These are phyloP conservation scores for Coemansia javaensis DNA, from an alignment of 192 early-diverging fungal genomes.

Conservation along the genomic window DNA sequence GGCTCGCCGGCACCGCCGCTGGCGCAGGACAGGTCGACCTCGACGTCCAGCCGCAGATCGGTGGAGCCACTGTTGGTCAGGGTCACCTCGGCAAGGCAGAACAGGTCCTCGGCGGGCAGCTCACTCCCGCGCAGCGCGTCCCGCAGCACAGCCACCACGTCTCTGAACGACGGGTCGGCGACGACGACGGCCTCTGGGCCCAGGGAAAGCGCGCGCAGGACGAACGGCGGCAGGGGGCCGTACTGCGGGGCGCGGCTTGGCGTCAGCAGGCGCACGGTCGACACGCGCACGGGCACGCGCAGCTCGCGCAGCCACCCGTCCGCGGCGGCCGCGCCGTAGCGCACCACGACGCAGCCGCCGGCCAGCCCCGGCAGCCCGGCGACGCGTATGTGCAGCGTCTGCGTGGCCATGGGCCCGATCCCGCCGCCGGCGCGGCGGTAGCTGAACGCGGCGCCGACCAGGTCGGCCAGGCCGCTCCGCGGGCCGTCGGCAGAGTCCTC, in stretches of 20 bases:
- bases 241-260: constrained; percentile 10
- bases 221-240: constrained; percentile 25
- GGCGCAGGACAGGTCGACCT: constrained; percentile 32
- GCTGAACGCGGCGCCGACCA: constrained; percentile 23
- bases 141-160: constrained; percentile 6
- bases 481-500: constrained; percentile 2
- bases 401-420: background rate
- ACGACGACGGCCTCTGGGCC: background rate
- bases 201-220: constrained; percentile 7
- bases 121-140: background rate
- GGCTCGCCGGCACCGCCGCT: background rate
- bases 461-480: constrained; percentile 9
- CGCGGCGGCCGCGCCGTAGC: constrained; percentile 8
- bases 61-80: constrained; percentile 16
- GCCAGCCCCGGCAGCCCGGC: constrained; percentile 18
- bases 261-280: constrained; percentile 20
- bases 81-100: constrained; percentile 30
- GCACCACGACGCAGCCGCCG: constrained; percentile 27
- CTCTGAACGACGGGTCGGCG: background rate
- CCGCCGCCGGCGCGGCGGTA: constrained; percentile 3
- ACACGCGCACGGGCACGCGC: constrained; percentile 31
- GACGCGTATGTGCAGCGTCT: constrained; percentile 16
- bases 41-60: constrained; percentile 16
- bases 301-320: constrained; percentile 28
- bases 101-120: constrained; percentile 6